Evolutionary conservation across 2,329 filamentous ascomycete genomes (phyloP).

Genomic region (Didymosphaeria variabile): DNA sequence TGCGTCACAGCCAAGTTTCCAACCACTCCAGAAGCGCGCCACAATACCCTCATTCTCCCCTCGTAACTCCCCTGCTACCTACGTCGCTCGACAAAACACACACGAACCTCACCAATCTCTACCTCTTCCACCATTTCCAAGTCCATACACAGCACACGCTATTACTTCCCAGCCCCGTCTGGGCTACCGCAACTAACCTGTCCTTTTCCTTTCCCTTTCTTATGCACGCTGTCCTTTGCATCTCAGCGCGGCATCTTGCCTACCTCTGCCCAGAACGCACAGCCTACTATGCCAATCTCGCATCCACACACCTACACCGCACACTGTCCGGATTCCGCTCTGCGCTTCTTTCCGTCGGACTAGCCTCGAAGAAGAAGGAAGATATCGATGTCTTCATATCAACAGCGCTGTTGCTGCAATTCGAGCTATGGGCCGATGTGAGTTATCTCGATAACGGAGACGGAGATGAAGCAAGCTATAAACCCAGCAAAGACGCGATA

Average conservation of each 20-base stretch:
- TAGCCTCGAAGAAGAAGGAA: background rate
- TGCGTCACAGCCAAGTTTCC: too few relatives aligned
- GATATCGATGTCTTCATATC: background rate
- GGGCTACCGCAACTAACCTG: background rate
- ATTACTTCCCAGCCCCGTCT: background rate
- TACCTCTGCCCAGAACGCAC: background rate
- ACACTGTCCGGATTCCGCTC: background rate
- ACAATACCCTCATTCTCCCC: background rate
- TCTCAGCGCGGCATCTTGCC: conserved; percentile 5
- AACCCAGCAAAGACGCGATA: background rate
- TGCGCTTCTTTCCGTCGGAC: background rate
- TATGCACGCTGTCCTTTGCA: conserved; percentile 3
- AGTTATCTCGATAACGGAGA: background rate
- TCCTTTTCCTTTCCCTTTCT: background rate
- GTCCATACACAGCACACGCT: background rate
- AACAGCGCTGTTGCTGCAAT: background rate
- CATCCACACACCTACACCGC: background rate
- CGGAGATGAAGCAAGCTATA: background rate
- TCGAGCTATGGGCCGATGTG: background rate
- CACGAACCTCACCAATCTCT: background rate
- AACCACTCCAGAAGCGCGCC: background rate
- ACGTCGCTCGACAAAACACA: background rate
- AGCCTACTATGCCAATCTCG: background rate
- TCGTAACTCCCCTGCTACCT: background rate
- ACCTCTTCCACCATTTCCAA: conserved; percentile 12